Conservation (phyloP, 768 basidiomycete genomes). For the Clitopilus hobsonii region DNA sequence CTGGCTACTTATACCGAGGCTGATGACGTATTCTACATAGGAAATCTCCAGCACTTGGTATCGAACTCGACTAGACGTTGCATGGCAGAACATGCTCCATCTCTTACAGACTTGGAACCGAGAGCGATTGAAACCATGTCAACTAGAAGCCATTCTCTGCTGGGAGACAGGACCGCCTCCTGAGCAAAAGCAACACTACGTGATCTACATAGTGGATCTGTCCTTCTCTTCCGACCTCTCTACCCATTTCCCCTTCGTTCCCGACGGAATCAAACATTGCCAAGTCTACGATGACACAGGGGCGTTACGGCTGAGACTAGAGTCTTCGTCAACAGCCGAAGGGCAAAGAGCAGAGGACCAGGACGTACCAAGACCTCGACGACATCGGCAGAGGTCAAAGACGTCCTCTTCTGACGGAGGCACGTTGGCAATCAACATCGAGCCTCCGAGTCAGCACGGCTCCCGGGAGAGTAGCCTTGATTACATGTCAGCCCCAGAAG, state of each 20-base stretch:
- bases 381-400: background rate
- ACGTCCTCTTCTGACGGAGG: background rate
- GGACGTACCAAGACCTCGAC: background rate
- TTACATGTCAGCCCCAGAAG: no score
- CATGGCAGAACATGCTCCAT: background rate
- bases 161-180: background rate
- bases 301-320: background rate
- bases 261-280: background rate
- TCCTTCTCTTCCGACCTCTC: background rate
- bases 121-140: background rate
- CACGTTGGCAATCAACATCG: background rate
- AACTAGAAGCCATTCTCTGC: background rate
- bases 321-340: background rate
- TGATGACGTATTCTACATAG: no score
- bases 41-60: no score
- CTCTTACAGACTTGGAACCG: background rate
- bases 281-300: background rate
- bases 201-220: background rate
- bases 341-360: background rate
- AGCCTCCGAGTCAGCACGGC: background rate
- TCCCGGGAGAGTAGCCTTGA: background rate
- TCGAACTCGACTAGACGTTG: no score
- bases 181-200: background rate
- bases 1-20: no score
- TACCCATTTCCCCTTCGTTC: background rate